Evolutionary conservation across 1,139 yeast species (phyloP).

Genomic region (Yamadazyma membranifaciens): DNA sequence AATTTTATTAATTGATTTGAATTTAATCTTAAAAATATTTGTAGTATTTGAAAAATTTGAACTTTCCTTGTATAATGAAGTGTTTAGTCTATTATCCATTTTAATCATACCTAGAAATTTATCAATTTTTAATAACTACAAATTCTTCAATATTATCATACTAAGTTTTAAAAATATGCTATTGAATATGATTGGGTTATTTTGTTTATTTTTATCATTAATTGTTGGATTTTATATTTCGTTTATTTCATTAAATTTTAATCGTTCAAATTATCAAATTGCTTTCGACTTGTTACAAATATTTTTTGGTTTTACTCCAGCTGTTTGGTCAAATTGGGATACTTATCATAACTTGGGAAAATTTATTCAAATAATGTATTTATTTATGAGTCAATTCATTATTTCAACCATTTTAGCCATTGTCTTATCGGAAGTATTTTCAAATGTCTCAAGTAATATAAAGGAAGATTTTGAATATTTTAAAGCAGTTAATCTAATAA

Average conservation of each 20-base stretch:
- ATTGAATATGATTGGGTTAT: conserved; percentile 53
- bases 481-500: conserved; percentile 37
- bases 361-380: conserved; percentile 48
- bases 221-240: conserved; percentile 61
- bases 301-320: conserved; percentile 62
- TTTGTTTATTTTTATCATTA: conserved; percentile 49
- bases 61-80: conserved; percentile 24
- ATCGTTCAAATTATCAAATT: conserved; percentile 45
- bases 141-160: conserved; percentile 53
- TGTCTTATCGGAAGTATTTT: conserved; percentile 47
- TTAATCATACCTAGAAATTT: conserved; percentile 54
- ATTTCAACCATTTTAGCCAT: conserved; percentile 60
- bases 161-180: conserved; percentile 55
- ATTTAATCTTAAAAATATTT: conserved; percentile 24
- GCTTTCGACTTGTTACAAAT: conserved; percentile 56
- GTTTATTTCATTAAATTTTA: conserved; percentile 50
- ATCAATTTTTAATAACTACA: conserved; percentile 53
- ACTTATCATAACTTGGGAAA: conserved; percentile 51
- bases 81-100: conserved; percentile 49
- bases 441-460: conserved; percentile 36
- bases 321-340: conserved; percentile 63
- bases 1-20: conserved; percentile 29
- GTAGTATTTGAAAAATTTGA: conserved; percentile 12
- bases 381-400: conserved; percentile 57
- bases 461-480: conserved; percentile 44